phyloP scores from a whole-genome alignment of 75 land plant genomes.

The Selaginella moellendorffii region DNA sequence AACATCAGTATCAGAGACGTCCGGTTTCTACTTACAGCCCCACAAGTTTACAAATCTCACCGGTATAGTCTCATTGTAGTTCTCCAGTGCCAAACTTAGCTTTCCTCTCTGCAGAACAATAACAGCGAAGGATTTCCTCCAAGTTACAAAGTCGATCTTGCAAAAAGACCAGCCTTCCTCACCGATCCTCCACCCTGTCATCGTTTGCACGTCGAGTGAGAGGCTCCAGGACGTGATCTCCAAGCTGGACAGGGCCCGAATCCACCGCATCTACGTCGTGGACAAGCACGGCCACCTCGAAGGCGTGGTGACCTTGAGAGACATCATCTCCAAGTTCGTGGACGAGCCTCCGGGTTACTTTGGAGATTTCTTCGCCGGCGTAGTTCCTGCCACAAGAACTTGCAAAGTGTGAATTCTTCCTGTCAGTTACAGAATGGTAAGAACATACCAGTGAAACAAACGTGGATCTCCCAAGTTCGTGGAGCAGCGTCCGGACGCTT shows the following conservation, averaged over 20 bases:
- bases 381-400: slow-evolving; percentile 50
- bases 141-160: slow-evolving; percentile 34
- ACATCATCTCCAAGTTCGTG: slow-evolving; percentile 79
- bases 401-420: too few species aligned
- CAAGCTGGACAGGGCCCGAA: slow-evolving; percentile 39
- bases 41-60: slow-evolving; percentile 56
- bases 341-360: slow-evolving; percentile 75
- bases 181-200: slow-evolving; percentile 27
- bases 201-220: slow-evolving; percentile 29
- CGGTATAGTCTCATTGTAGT: slow-evolving; percentile 27
- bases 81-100: neutral
- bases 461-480: too few species aligned
- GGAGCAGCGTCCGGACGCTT: too few species aligned
- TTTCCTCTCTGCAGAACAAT: slow-evolving; percentile 35
- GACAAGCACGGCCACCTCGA: slow-evolving; percentile 42
- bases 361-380: slow-evolving; percentile 78
- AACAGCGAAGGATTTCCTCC: slow-evolving; percentile 54
- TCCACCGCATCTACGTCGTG: slow-evolving; percentile 71
- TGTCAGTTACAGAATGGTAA: too few species aligned
- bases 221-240: slow-evolving; percentile 35
- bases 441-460: too few species aligned
- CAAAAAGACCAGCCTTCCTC: slow-evolving; percentile 26
- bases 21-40: slow-evolving; percentile 54
- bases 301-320: slow-evolving; percentile 72
- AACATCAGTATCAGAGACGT: slow-evolving; percentile 78